Base-by-base conservation (phyloP, 768 basidiomycete species). In the Terana coerulea region DNA sequence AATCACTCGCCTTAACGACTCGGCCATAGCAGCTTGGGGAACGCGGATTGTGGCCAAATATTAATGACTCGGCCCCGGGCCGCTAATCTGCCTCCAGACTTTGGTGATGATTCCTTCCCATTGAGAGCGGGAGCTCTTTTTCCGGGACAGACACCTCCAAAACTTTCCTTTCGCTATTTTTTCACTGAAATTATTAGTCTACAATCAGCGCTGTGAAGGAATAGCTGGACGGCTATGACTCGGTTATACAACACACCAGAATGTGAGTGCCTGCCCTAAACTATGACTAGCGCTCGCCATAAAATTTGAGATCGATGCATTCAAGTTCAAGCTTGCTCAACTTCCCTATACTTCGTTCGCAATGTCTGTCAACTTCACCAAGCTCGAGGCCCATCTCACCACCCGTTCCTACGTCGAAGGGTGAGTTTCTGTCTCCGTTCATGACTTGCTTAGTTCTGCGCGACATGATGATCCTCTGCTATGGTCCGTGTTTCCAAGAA, bases 401-500 rank as follows among this genome's bases (percentile, higher is more conserved):
- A 80, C 86, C 64, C 79, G 90, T 67, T 91, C 91, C 53, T 95
- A 95, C 69, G 77, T 95, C 44, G 89, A 94, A 67, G 93, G 93
- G 93, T 95, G 51, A 80, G 89, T 78, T 17, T 49, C 28, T 30
- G 48, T 53, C 43, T 15, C 35, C 19, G 21, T n/a, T 53, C 43
- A 44, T 40, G 17, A 35, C 36, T 34, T 41, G 34, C 46, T 29
- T 24, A 46, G 37, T 28, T 28, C 30, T 42, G 33, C 59, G 55
- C 52, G 51, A 59, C 53, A 53, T 56, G 63, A 60, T 78, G 85
- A 91, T 88, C 88, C 89, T 58, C 73, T 67, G 87, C 87, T 88
- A 88, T 91, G 91, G 90, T 92, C 89, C 90, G 90, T 91, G 89
- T 91, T 91, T 88, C 90, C 81, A 84, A 91, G 87, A 83, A 81